Evolutionary conservation across 148 eudicot species (phyloP), one percentile per base, ranked within the genome.

Genomic region (Gaultheria prostrata): DNA sequence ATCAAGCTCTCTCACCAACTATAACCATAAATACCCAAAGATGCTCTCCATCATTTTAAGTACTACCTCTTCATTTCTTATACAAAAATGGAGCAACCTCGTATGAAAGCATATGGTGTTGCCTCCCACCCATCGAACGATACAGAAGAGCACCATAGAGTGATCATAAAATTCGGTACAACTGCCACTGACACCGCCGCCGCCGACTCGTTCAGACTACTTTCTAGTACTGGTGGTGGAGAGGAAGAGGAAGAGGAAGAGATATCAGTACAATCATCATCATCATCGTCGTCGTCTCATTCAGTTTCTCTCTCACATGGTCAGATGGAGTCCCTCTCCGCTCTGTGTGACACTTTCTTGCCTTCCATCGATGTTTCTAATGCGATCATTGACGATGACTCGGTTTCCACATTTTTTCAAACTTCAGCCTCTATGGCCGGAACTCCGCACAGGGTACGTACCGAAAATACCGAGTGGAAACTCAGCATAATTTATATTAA

Each of bases 331-430:
- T 84, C 94, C 1, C 89, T 93, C 35, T 78, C 83, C 6, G 93
- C 93, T 26, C 45, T 93, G 8, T 90, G 96, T 28, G 93, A 93
- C 90, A 89, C 95, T 65, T 80, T 90, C 74, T 48, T 93, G 69
- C 92, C 95, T 10, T 83, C 91, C 28, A 69, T 93, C 6, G 80
- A 88, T 14, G 67, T 83, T n/a, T 87, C 86, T 3, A 67, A 84
- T 2, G 49, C 15, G 32, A 14, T 48, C 72, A 83, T 57, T 6
- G 30, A 32, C 33, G 86, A 84, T 45, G 85, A 86, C 46, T 85
- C 88, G 0, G 46, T 82, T 21, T 78, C 82, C 3, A 71, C 67
- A 15, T 90, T 89, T 82, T 90, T 61, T 30, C 86, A 78, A 48
- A 90, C 92, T 35, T 91, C 97, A 8, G 91, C 94, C 32, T 87